These are phyloP conservation scores for Didymellaceae sp. DNA, from an alignment of 2,329 filamentous ascomycete genomes.

Conservation along the genomic window DNA sequence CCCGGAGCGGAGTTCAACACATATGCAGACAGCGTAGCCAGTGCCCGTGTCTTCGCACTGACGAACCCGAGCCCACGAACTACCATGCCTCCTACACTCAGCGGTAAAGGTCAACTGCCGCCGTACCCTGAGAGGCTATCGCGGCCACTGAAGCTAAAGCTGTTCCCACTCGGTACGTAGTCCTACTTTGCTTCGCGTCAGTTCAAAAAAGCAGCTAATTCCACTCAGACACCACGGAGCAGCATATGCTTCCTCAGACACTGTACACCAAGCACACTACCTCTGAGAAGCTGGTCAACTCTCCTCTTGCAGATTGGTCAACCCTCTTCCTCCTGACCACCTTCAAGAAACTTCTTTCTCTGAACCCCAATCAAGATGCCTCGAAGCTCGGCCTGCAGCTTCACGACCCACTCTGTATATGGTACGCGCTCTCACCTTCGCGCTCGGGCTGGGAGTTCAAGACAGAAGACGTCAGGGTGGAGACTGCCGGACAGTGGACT, in stretches of 20 bases:
- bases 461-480: constrained; percentile 81
- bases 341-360: constrained; percentile 53
- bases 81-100: constrained; percentile 75
- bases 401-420: constrained; percentile 55
- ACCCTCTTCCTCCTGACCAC: constrained; percentile 54
- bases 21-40: constrained; percentile 73
- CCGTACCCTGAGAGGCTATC: constrained; percentile 53
- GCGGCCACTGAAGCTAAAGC: constrained; percentile 51
- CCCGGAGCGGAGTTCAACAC: constrained; percentile 95
- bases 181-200: background rate
- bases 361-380: constrained; percentile 46
- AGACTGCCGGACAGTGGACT: constrained; percentile 93
- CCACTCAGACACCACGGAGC: constrained; percentile 52
- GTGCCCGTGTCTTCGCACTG: constrained; percentile 57
- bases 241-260: constrained; percentile 51
- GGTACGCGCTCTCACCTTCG: constrained; percentile 40
- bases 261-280: constrained; percentile 43
- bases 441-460: constrained; percentile 46
- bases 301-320: constrained; percentile 56
- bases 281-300: constrained; percentile 36
- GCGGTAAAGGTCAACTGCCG: constrained; percentile 44
- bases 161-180: constrained; percentile 55
- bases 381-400: constrained; percentile 51
- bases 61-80: constrained; percentile 68
- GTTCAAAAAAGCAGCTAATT: constrained; percentile 8